Percentiles rank a stretch among this genome's conserved stretches.
Conservation (phyloP, 768 basidiomycete species). For the Russula olivacea region DNA sequence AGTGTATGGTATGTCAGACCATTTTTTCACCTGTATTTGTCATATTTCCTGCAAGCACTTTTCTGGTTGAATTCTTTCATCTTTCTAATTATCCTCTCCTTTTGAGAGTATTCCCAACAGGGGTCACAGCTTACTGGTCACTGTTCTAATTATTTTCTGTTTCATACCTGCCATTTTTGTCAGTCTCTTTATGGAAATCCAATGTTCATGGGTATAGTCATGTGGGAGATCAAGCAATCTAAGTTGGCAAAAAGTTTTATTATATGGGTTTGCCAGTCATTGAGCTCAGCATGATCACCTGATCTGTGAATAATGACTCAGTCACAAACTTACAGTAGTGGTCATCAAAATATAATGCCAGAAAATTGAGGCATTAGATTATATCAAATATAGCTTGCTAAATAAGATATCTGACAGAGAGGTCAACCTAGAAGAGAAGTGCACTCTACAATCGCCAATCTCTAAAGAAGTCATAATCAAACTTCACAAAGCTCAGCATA, state of each 20-base stretch:
- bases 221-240: neutral
- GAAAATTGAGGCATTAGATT: neutral
- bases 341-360: neutral
- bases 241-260: neutral
- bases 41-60: neutral
- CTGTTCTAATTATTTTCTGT: neutral
- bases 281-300: too few relatives aligned
- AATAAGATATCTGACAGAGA: neutral
- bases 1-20: too few relatives aligned
- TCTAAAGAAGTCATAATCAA: constrained; percentile 63
- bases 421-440: neutral
- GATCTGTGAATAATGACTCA: too few relatives aligned
- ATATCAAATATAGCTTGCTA: neutral
- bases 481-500: constrained; percentile 64
- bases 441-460: constrained; percentile 56
- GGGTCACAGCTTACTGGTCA: neutral
- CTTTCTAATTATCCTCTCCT: neutral
- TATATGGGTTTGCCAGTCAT: too few relatives aligned
- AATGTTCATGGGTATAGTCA: neutral
- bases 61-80: too few relatives aligned
- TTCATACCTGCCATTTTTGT: neutral
- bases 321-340: too few relatives aligned
- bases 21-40: neutral
- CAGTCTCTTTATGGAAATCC: neutral
- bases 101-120: neutral